Evolutionary conservation across 345 rosid genomes (phyloP).

Genomic region (Bretschneidera sinensis): DNA sequence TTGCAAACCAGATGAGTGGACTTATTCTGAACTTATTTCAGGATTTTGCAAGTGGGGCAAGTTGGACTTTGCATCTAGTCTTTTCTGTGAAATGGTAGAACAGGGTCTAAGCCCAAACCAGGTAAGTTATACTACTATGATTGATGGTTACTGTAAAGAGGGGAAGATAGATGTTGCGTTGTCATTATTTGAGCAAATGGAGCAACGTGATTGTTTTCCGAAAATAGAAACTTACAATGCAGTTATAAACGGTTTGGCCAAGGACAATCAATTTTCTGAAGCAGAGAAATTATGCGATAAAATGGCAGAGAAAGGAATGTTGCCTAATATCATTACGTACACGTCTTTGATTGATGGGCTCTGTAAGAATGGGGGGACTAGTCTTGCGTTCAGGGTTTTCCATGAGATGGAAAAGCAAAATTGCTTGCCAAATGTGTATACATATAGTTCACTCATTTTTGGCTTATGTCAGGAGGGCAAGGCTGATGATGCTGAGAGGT

Average conservation of each 20-base stretch:
- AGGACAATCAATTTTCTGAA: constrained; percentile 29
- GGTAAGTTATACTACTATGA: constrained; percentile 48
- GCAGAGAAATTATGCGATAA: constrained; percentile 33
- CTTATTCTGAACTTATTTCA: constrained; percentile 53
- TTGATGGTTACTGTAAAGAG: constrained; percentile 55
- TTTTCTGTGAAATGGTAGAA: constrained; percentile 41
- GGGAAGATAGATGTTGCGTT: constrained; percentile 48
- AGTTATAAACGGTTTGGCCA: constrained; percentile 40
- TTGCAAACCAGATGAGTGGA: constrained; percentile 49
- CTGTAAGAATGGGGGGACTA: constrained; percentile 34
- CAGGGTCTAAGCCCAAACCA: constrained; percentile 43
- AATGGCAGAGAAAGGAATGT: constrained; percentile 42
- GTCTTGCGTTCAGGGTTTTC: constrained; percentile 43
- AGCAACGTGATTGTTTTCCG: constrained; percentile 34
- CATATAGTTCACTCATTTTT: constrained; percentile 51
- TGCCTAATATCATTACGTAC: constrained; percentile 48
- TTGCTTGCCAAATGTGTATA: constrained; percentile 44
- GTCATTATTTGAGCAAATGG: constrained; percentile 46
- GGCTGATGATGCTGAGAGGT: constrained; percentile 43
- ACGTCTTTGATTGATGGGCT: constrained; percentile 54
- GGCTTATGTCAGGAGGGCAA: constrained; percentile 57
- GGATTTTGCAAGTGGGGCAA: constrained; percentile 51
- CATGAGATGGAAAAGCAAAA: constrained; percentile 39
- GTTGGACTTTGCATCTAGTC: constrained; percentile 34
- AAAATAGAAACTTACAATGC: constrained; percentile 48